These are phyloP conservation scores for Papilionanthe hybrid DNA, from an alignment of 116 monocot species.

Conservation along the genomic window DNA sequence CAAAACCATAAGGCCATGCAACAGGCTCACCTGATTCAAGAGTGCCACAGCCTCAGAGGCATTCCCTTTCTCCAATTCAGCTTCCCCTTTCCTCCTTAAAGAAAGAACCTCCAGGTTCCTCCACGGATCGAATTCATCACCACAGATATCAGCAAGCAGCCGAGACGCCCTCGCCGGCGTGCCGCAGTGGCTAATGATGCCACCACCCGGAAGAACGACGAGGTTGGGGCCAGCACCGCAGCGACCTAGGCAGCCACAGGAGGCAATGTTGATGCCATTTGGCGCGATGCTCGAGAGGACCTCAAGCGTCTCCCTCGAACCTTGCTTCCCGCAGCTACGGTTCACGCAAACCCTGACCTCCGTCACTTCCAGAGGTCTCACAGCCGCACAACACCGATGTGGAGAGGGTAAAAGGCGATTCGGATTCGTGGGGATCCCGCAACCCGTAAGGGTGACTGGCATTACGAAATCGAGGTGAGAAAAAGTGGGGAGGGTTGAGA, in stretches of 20 bases:
- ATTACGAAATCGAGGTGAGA: not conserved
- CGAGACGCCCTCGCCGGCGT: slow-evolving; percentile 60
- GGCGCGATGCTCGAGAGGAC: slow-evolving; percentile 64
- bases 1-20: not conserved
- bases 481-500: too few species aligned
- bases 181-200: slow-evolving; percentile 50
- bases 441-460: not conserved
- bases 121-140: slow-evolving; percentile 38
- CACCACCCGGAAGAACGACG: slow-evolving; percentile 51
- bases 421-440: not conserved
- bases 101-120: slow-evolving; percentile 56
- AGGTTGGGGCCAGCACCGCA: slow-evolving; percentile 86
- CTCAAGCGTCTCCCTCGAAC: slow-evolving; percentile 56
- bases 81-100: slow-evolving; percentile 66
- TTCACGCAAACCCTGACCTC: slow-evolving; percentile 88
- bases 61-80: slow-evolving; percentile 48
- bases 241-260: slow-evolving; percentile 90
- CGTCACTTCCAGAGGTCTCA: slow-evolving; percentile 10
- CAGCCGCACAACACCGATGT: not conserved
- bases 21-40: slow-evolving; percentile 44
- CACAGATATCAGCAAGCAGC: slow-evolving; percentile 43
- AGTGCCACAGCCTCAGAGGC: slow-evolving; percentile 37
- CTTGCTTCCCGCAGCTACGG: slow-evolving; percentile 63
- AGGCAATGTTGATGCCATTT: slow-evolving; percentile 40
- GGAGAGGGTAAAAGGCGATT: not conserved